Percentiles rank a stretch among this genome's conserved stretches.
Conservation (phyloP, 2,329 filamentous ascomycete species). For the Botrytis sinoallii region DNA sequence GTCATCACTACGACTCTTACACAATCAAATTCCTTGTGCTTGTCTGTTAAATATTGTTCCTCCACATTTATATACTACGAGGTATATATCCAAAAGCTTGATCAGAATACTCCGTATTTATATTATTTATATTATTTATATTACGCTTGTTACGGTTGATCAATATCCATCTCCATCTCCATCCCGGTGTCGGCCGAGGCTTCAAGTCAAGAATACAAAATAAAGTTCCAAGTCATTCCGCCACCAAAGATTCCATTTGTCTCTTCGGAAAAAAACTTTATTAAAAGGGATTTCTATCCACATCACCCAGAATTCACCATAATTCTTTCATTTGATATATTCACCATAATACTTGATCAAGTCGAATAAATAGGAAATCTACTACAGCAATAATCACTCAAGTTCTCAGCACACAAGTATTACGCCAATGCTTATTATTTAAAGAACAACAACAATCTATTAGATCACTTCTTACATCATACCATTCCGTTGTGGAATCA, state of each 20-base stretch:
- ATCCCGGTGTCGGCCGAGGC: slow-evolving; percentile 8
- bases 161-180: background rate
- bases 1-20: background rate
- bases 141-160: background rate
- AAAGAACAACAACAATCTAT: background rate
- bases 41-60: background rate
- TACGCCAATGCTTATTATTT: background rate
- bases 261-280: background rate
- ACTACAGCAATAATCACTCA: background rate
- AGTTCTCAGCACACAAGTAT: background rate
- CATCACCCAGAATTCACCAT: background rate
- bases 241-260: background rate
- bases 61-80: background rate
- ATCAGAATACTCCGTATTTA: background rate
- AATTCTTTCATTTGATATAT: background rate
- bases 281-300: background rate
- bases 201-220: background rate
- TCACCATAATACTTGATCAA: background rate
- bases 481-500: background rate
- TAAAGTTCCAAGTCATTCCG: background rate
- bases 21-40: background rate
- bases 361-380: background rate
- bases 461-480: slow-evolving; percentile 5
- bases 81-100: background rate
- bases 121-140: background rate